phyloP scores from a whole-genome alignment of 371 early-diverging fungal genomes.

The Mortierella sp. region DNA sequence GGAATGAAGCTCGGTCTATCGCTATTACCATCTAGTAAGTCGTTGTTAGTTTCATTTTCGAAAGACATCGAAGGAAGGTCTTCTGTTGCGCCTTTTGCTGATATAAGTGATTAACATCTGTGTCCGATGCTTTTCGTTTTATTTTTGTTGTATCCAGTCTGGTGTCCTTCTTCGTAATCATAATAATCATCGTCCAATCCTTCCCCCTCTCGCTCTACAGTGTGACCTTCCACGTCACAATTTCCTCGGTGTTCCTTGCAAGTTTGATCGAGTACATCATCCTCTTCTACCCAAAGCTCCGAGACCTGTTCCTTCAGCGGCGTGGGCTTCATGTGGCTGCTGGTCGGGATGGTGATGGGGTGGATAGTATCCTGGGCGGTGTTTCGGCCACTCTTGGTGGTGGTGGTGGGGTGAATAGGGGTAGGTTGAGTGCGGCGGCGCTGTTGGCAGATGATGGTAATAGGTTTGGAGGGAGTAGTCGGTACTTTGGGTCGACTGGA shows the following conservation, averaged over 20 bases:
- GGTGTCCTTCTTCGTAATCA: constrained; percentile 32
- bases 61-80: too few relatives aligned
- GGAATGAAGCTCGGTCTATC: constrained; percentile 57
- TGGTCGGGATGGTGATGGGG: constrained; percentile 21
- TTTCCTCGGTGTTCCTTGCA: constrained; percentile 22
- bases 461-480: not conserved
- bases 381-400: not conserved
- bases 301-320: constrained; percentile 38
- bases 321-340: constrained; percentile 41
- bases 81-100: too few relatives aligned
- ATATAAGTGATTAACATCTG: too few relatives aligned
- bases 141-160: constrained; percentile 3
- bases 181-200: constrained; percentile 39
- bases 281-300: constrained; percentile 40
- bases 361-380: constrained; percentile 30
- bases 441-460: not conserved
- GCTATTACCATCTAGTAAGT: constrained; percentile 50
- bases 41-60: not conserved
- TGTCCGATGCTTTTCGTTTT: not conserved
- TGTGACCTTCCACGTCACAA: constrained; percentile 35
- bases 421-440: too few relatives aligned
- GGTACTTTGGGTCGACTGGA: not conserved
- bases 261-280: constrained; percentile 34
- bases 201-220: constrained; percentile 25
- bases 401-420: not conserved